Evolutionary conservation across 129 eudicot genomes (phyloP), one percentile per base, ranked within the genome.

Genomic region (Helianthus annuus): DNA sequence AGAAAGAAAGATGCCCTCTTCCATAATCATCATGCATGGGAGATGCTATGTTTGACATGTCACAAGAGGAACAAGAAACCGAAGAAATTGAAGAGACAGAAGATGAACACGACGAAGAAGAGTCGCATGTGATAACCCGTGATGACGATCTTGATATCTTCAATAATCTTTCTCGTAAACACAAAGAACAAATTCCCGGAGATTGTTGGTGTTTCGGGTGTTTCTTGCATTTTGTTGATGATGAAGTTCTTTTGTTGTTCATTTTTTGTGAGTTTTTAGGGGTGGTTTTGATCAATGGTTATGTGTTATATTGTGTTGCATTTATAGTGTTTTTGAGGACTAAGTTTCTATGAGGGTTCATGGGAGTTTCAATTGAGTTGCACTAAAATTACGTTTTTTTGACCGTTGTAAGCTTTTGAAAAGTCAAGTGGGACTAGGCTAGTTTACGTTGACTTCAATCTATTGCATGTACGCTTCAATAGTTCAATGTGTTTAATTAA

Each of bases 161-260:
- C 2, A 74, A 54, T 67, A 92, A 86, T 71, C 76, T 87, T 42
- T 89, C 92, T 6, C 79, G 54, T 6, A 92, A 69, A 73, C 98
- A 92, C 57, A 87, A 52, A 0, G 98, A 83, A 67, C 98, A 92
- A 59, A 92, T 95, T 0, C 95, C 98, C 0, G 95, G 83, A 0
- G 96, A 80, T 71, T 92, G 98, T 11, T 66, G 66, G 71, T 92
- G 98, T 72, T 89, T 92, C 0, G 95, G 94, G 80, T 92, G 98
- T 61, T 83, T 89, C 75, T 73, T 83, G 95, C 96, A 93, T 64
- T 71, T 71, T 45, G 51, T 71, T 29, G 73, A 71, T 0, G 82
- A 78, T 7, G 80, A 68, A 12, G 82, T 54, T 78, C 53, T 78
- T 44, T 5, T 64, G 32, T 64, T 64, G 73, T 78, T 78, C 77